phyloP scores from a whole-genome alignment of 257 asterid genomes.

The Solanum ossicruentum region DNA sequence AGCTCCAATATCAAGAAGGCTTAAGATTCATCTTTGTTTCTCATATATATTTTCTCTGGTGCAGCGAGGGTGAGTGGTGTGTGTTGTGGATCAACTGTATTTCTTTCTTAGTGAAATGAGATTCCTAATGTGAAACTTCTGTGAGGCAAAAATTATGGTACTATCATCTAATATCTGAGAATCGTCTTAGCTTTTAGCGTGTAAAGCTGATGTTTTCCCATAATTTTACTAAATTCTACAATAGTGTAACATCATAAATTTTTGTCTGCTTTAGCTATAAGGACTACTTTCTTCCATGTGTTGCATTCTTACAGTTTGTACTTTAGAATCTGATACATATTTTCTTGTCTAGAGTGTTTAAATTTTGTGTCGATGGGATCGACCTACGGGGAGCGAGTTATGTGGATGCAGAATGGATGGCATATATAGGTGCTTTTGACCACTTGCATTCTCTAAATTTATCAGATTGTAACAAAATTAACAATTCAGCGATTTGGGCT shows the following conservation, averaged over 20 bases:
- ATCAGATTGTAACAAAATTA: conserved; percentile 69
- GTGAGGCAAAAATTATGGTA: neutral
- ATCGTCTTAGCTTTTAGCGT: neutral
- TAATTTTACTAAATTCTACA: neutral
- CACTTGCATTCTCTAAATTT: conserved; percentile 52
- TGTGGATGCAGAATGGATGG: conserved; percentile 98
- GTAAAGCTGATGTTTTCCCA: neutral
- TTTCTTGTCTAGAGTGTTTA: conserved; percentile 62
- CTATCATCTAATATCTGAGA: neutral
- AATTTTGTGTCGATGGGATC: conserved; percentile 49
- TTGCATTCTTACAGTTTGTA: neutral
- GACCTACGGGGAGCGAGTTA: conserved; percentile 52
- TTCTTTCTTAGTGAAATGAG: neutral
- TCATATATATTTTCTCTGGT: neutral
- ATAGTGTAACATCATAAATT: neutral
- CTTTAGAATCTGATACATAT: neutral
- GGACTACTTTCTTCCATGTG: neutral
- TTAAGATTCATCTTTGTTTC: neutral
- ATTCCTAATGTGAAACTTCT: neutral
- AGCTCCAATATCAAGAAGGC: neutral
- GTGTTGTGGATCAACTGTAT: neutral
- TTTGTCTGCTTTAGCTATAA: neutral
- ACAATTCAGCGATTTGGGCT: conserved; percentile 73
- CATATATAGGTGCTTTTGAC: conserved; percentile 75
- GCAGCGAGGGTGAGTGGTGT: neutral